phyloP scores from a whole-genome alignment of 495 filamentous ascomycete genomes.

The Xylona heveae region DNA sequence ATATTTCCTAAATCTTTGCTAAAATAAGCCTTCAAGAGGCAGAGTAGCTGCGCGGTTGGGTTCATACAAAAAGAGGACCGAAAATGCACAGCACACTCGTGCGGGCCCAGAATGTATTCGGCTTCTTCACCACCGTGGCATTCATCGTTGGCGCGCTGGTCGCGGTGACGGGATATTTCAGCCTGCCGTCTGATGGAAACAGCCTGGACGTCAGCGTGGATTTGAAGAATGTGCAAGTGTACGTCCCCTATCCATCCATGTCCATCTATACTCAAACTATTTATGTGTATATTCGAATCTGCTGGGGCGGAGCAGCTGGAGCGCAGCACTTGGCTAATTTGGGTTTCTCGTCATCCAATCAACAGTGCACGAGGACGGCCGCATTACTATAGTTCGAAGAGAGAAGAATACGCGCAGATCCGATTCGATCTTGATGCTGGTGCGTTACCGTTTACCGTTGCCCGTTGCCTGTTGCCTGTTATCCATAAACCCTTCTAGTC shows the following conservation, averaged over 20 bases:
- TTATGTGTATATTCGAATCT: too few species aligned
- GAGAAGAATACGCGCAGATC: constrained; percentile 86
- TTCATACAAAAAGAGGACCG: too few species aligned
- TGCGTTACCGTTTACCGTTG: too few species aligned
- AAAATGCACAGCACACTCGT: constrained; percentile 75
- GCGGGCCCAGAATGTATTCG: constrained; percentile 79
- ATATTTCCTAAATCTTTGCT: too few species aligned
- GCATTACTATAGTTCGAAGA: constrained; percentile 81
- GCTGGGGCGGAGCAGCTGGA: too few species aligned
- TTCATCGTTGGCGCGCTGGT: constrained; percentile 61
- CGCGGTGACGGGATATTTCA: constrained; percentile 55
- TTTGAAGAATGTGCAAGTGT: constrained; percentile 73
- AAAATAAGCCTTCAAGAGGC: too few species aligned
- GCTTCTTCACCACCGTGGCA: constrained; percentile 90
- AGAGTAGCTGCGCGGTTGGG: too few species aligned
- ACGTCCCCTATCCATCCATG: constrained; percentile 15
- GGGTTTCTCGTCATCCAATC: not conserved
- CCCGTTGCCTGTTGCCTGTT: not conserved
- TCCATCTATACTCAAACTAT: not conserved
- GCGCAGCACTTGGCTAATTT: too few species aligned
- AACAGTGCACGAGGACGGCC: constrained; percentile 68
- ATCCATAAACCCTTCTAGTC: too few species aligned
- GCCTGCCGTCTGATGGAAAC: too few species aligned
- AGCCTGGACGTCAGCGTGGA: constrained; percentile 42
- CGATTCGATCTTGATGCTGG: constrained; percentile 74